A percentile compares a stretch with the other conserved stretches of the same genome.
These are phyloP conservation scores for Colletotrichum orbiculare DNA, from an alignment of 2,329 filamentous ascomycete species.

Conservation along the genomic window DNA sequence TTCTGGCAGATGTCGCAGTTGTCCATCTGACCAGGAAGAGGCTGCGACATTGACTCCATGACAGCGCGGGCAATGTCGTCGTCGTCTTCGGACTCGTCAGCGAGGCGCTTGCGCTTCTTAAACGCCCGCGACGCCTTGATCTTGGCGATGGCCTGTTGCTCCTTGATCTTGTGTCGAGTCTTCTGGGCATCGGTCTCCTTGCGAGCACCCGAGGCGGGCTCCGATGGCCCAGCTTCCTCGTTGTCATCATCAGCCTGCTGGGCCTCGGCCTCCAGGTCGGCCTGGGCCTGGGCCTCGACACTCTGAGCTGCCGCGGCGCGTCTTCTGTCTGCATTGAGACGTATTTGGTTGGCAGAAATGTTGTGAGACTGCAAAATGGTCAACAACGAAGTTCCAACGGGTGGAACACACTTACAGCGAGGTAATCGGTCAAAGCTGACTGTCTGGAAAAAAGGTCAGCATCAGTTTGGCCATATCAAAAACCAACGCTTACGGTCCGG, in stretches of 20 bases:
- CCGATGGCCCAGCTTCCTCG: conserved; percentile 37
- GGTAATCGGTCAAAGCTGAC: conserved; percentile 65
- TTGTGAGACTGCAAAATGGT: conserved; percentile 69
- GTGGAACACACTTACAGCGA: conserved; percentile 52
- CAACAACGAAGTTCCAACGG: not conserved
- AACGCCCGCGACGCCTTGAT: conserved; percentile 71
- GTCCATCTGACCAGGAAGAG: conserved; percentile 85
- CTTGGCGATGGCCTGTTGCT: conserved; percentile 67
- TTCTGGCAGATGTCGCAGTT: conserved; percentile 89
- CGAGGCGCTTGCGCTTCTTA: conserved; percentile 61
- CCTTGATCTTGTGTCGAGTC: conserved; percentile 55
- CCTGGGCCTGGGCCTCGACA: too few species aligned
- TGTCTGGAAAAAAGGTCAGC: conserved; percentile 47
- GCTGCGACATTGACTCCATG: conserved; percentile 59
- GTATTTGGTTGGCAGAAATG: conserved; percentile 71
- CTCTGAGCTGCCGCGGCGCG: conserved; percentile 45
- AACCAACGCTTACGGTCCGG: conserved; percentile 27
- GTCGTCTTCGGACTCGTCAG: conserved; percentile 56
- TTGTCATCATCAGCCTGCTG: conserved; percentile 39
- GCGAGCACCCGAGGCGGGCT: conserved; percentile 33
- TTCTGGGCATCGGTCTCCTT: conserved; percentile 39
- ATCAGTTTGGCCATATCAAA: not conserved
- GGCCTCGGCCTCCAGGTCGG: conserved; percentile 33
- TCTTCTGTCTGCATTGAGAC: conserved; percentile 59
- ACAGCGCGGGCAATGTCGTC: conserved; percentile 63